Evolutionary conservation across 805 yeast species (phyloP), one percentile per base, ranked within the genome.

Genomic region (Millerozyma acaciae): DNA sequence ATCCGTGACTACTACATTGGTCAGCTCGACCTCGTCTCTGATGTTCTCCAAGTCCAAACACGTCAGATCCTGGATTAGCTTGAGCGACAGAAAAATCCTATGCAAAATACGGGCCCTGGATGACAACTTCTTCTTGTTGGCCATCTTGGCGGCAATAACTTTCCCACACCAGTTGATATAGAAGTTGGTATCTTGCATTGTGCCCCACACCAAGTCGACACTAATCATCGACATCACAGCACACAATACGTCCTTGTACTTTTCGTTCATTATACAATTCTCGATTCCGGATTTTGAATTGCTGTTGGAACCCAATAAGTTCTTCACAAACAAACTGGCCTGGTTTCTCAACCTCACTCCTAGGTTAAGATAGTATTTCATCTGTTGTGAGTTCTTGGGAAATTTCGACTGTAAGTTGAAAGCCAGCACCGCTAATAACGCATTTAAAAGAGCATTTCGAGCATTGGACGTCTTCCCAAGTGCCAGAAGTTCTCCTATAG

Each of bases 131-230:
- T 80, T 60, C 50, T 87, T 76, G 33, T 65, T 70, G 27, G 63
- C 63, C 80, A 81, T 79, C 48, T 90, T 76, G 44, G 77, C 73
- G 21, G 76, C 74, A 16, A 87, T 80, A 36, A 84, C 80, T 35
- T 73, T 74, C 40, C 85, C 90, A 60, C 95, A 84, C 47, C 87
- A 76, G 34, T 77, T 74, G 34, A 87, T 65, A 58, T 85, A 85
- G 37, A 78, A 72, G 42, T 76, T 78, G 49, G 95, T 85, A 44
- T 84, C 93, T 35, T 83, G 80, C 89, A 84, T 84, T 1, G 90
- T 78, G 3, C 96, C 95, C 86, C 94, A 83, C 10, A 85, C 89
- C 32, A 85, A 80, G 59, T 87, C 95, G 32, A 87, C 84, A 5
- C 89, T 79, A 30, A 81, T 85, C 95, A 86, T 84, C 2, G 93